These are phyloP conservation scores for Elasticomyces elasticus DNA, from an alignment of 495 filamentous ascomycete genomes.

Conservation along the genomic window DNA sequence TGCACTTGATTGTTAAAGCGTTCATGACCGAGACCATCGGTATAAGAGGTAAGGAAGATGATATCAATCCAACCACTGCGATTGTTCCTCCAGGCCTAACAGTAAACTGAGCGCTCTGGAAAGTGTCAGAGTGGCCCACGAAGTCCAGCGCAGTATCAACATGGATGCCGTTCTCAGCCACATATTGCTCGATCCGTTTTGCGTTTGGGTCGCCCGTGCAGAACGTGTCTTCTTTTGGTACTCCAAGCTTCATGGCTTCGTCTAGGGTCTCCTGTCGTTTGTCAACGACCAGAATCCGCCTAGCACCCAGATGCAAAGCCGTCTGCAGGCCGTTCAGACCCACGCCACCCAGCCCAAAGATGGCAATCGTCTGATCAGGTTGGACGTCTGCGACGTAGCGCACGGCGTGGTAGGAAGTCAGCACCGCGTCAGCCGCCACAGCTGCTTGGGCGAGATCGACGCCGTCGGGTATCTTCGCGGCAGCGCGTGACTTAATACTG, in stretches of 20 bases:
- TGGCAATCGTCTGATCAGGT: conserved; percentile 6
- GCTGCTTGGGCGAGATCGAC: neutral
- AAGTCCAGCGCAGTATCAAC: conserved; percentile 11
- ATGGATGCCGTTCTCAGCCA: conserved; percentile 1
- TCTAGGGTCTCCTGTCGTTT: conserved; percentile 5
- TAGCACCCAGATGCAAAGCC: conserved; percentile 3
- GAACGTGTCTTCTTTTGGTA: conserved; percentile 5
- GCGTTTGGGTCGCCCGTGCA: neutral
- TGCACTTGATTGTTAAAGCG: conserved; percentile 3
- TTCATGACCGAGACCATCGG: neutral
- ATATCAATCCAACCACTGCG: conserved; percentile 1
- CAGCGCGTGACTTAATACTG: neutral
- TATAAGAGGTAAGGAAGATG: neutral
- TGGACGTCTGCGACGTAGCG: conserved; percentile 5
- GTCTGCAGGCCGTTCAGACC: conserved; percentile 10
- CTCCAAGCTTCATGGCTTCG: conserved; percentile 4
- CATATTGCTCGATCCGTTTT: conserved; percentile 2
- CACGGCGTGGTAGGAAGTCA: conserved; percentile 7
- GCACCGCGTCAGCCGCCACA: conserved; percentile 4
- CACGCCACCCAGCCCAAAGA: conserved; percentile 7
- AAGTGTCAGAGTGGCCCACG: neutral
- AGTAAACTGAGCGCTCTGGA: conserved; percentile 4
- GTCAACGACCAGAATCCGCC: conserved; percentile 8
- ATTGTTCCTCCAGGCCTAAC: conserved; percentile 4
- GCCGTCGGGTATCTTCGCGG: conserved; percentile 3